Evolutionary conservation across 257 asterid species (phyloP).

Genomic region (Phtheirospermum japonicum): DNA sequence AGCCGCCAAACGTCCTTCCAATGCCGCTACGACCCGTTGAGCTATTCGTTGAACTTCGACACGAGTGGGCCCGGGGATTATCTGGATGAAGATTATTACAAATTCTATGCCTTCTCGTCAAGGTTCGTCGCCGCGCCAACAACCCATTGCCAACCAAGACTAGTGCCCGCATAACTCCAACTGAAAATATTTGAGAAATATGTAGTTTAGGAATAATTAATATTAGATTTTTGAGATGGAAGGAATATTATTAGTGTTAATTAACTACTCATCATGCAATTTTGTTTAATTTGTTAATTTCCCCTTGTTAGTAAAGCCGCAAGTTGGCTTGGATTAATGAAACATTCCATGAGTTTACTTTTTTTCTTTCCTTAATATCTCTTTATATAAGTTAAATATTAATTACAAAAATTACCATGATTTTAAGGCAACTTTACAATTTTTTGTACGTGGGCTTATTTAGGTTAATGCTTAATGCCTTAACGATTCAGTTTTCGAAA

Average conservation of each 20-base stretch:
- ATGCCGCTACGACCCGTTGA: conserved; percentile 68
- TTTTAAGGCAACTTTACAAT: no score
- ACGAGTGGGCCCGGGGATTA: conserved; percentile 38
- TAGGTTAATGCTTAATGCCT: no score
- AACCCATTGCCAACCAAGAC: background rate
- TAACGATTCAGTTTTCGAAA: no score
- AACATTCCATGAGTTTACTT: no score
- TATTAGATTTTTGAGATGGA: background rate
- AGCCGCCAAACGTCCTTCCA: conserved; percentile 53
- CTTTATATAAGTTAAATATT: no score
- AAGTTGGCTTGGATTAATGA: no score
- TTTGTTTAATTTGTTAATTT: background rate
- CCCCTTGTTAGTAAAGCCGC: background rate
- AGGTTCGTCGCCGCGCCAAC: conserved; percentile 57
- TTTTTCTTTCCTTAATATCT: no score
- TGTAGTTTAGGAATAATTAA: no score
- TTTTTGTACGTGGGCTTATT: no score
- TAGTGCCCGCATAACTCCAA: background rate
- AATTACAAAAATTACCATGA: no score
- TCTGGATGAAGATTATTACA: conserved; percentile 54
- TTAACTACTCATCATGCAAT: background rate
- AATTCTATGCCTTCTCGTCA: conserved; percentile 67
- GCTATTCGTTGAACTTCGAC: conserved; percentile 74
- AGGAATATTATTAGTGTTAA: no score
- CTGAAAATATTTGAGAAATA: no score